These are phyloP conservation scores for Capniomyces stellatus DNA, from an alignment of 371 early-diverging fungal genomes.

Conservation along the genomic window DNA sequence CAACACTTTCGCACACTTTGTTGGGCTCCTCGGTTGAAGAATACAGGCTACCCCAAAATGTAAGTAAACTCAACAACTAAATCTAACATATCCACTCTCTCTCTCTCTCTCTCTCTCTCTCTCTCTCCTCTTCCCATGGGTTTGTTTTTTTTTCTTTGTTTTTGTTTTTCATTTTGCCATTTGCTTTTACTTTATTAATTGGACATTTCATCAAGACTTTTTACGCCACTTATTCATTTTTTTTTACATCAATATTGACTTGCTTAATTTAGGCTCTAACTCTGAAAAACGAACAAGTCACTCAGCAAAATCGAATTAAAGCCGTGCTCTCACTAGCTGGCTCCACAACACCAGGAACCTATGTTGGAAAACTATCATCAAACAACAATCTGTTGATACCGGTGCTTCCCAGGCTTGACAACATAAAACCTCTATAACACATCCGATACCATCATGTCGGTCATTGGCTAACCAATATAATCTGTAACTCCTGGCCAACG, in stretches of 20 bases:
- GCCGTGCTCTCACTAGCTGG: conserved; percentile 19
- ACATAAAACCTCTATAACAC: too few species aligned
- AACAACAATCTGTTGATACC: conserved; percentile 21
- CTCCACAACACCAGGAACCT: conserved; percentile 15
- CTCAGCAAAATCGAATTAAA: conserved; percentile 16
- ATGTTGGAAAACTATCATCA: conserved; percentile 21
- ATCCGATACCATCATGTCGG: too few species aligned
- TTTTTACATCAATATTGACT: not conserved
- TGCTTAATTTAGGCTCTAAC: conserved; percentile 7
- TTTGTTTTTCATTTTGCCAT: too few species aligned
- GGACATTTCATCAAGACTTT: too few species aligned
- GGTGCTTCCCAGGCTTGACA: conserved; percentile 13
- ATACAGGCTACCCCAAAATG: conserved; percentile 8
- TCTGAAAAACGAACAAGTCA: conserved; percentile 14
- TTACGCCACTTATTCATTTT: not conserved
- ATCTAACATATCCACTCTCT: too few species aligned
- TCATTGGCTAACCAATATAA: too few species aligned
- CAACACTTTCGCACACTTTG: conserved; percentile 10
- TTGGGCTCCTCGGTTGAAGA: conserved; percentile 3
- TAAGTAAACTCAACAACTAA: conserved; percentile 1
- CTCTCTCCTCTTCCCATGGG: too few species aligned
- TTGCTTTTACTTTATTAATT: too few species aligned
- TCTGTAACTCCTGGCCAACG: too few species aligned
- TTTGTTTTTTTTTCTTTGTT: not conserved
- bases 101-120: too few species aligned